Evolutionary conservation across 495 filamentous ascomycete species (phyloP), one percentile per base, ranked within the genome.

Genomic region (Bryoglossum gracile): DNA sequence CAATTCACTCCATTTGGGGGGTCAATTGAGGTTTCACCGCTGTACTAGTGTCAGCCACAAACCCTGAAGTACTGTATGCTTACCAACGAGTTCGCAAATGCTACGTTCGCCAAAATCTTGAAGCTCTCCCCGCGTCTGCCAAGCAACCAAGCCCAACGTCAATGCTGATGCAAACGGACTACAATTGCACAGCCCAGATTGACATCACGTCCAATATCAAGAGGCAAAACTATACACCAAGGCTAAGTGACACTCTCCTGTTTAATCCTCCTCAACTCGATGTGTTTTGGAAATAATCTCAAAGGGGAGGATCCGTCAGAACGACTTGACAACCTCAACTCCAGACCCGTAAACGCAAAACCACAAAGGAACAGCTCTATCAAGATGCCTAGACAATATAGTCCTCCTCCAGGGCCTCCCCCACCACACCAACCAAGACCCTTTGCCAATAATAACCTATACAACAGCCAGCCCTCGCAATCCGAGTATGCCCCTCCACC

Each of bases 361-460:
- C 14, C 43, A 22, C 13, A 37, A 14, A 25, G 18, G 22, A 32
- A 46, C 24, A 35, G 1, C 6, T 49, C 48, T 17, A 44, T 14
- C 45, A 55, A 50, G 39, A 59, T 59, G 53, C 49, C 56, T 26
- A 24, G 22, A 37, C 47, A 48, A 19, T 43, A 55, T 22, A 61
- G 54, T 36, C 43, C 61, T 3, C 51, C 60, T 18, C 61, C 63
- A 18, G 24, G 65, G 0, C 66, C 63, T 13, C 53, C 53, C 33
- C 48, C 53, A 9, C 50, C 45, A 26, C 25, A 34, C 24, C 51
- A n/a, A 44, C 24, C 25, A 43, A 2, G 56, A 61, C 0, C 63
- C 66, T 0, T 8, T 63, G 65, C 26, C 47, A 48, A n/a, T n/a
- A n/a, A n/a, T n/a, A n/a, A n/a, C n/a, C n/a, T n/a, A n/a, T n/a